These are phyloP conservation scores for Aegilops bicornis DNA, from an alignment of 176 grass and related monocot genomes.

Conservation along the genomic window DNA sequence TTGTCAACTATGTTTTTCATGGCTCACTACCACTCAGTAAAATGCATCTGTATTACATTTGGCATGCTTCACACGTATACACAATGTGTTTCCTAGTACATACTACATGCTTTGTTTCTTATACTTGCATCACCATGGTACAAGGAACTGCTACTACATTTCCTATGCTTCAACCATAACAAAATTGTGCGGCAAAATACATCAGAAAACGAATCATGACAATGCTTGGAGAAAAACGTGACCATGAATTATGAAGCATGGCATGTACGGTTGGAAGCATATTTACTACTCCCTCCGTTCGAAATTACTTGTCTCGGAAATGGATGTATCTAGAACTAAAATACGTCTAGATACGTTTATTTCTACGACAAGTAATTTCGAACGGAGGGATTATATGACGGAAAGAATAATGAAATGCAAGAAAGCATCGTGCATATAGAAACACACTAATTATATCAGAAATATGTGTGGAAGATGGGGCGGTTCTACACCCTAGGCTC, in stretches of 20 bases:
- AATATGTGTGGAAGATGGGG: background rate
- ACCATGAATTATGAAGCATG: background rate
- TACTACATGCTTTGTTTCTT: background rate
- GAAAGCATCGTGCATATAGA: background rate
- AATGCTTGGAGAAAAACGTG: background rate
- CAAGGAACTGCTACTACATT: background rate
- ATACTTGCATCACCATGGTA: background rate
- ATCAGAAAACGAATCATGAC: background rate
- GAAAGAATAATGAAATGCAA: background rate
- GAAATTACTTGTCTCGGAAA: no score
- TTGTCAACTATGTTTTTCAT: no score
- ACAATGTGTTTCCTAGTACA: background rate
- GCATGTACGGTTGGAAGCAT: no score
- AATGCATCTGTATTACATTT: no score
- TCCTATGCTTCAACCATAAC: background rate
- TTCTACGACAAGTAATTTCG: no score
- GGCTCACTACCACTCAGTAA: no score
- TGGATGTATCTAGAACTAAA: no score
- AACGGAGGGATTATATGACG: background rate
- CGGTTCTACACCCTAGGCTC: no score
- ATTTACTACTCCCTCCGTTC: background rate
- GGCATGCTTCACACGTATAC: background rate
- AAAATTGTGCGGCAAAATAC: background rate
- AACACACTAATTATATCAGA: background rate
- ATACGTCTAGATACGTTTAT: no score